phyloP scores from a whole-genome alignment of 495 filamentous ascomycete species.

The Podospora tetraspora region DNA sequence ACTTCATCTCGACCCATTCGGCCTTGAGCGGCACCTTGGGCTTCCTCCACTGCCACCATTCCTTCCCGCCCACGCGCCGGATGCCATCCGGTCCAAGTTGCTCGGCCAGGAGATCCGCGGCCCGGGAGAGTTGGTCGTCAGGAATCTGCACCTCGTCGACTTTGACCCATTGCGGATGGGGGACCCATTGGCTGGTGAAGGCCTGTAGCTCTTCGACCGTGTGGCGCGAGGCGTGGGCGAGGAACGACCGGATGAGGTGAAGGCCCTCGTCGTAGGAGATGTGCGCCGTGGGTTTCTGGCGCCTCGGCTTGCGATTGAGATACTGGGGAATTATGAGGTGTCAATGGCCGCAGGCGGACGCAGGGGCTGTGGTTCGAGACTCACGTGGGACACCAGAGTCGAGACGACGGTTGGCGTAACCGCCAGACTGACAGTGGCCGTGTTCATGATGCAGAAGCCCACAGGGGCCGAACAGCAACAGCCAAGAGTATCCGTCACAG shows the following conservation, averaged over 20 bases:
- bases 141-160: constrained; percentile 69
- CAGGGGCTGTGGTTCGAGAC: constrained; percentile 26
- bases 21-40: constrained; percentile 58
- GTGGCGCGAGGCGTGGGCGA: constrained; percentile 74
- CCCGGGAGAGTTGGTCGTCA: constrained; percentile 50
- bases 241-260: constrained; percentile 78
- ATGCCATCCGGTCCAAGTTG: constrained; percentile 75
- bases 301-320: constrained; percentile 67
- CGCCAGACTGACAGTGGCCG: constrained; percentile 63
- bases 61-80: constrained; percentile 66
- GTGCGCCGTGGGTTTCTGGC: constrained; percentile 74
- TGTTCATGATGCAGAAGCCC: constrained; percentile 50
- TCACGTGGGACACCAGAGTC: constrained; percentile 73
- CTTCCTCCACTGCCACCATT: constrained; percentile 92
- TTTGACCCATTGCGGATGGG: constrained; percentile 80
- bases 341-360: background rate
- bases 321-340: constrained; percentile 51
- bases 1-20: constrained; percentile 94
- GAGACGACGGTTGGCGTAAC: constrained; percentile 74
- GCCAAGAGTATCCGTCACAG: background rate
- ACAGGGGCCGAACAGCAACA: background rate
- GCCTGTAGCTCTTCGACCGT: constrained; percentile 87
- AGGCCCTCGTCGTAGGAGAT: constrained; percentile 94
- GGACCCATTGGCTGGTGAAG: constrained; percentile 87
- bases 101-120: constrained; percentile 56